A percentile compares a stretch with the other conserved stretches of the same genome.
Conservation (phyloP, 192 early-diverging fungal genomes). For the Kickxella alabastrina region DNA sequence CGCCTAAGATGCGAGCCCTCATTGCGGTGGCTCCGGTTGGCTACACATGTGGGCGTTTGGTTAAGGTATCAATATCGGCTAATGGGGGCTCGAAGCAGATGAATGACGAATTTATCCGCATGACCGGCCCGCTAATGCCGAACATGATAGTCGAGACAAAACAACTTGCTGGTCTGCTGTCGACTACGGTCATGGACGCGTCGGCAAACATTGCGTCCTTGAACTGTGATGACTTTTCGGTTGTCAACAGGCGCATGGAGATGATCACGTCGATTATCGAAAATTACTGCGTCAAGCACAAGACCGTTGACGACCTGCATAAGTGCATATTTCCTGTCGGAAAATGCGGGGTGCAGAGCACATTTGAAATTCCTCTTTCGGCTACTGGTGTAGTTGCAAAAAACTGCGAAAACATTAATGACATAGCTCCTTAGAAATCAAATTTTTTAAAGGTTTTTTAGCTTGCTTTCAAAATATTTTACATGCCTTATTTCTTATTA, state of each 20-base stretch:
- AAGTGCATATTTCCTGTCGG: conserved; percentile 39
- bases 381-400: too few relatives aligned
- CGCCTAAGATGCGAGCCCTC: conserved; percentile 13
- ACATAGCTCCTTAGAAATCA: too few relatives aligned
- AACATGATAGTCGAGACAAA: conserved; percentile 27
- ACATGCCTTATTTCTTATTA: too few relatives aligned
- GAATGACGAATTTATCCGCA: conserved; percentile 36
- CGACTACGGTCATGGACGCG: conserved; percentile 41
- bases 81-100: conserved; percentile 28
- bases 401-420: too few relatives aligned
- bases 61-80: conserved; percentile 32
- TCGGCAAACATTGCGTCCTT: conserved; percentile 47
- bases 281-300: conserved; percentile 12
- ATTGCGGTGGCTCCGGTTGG: conserved; percentile 34
- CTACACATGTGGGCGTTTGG: conserved; percentile 23
- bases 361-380: conserved; percentile 22
- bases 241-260: conserved; percentile 28
- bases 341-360: conserved; percentile 29
- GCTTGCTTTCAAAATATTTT: too few relatives aligned
- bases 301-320: conserved; percentile 19
- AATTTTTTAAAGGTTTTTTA: too few relatives aligned
- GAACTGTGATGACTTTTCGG: conserved; percentile 40
- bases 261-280: conserved; percentile 39
- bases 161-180: conserved; percentile 32
- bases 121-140: conserved; percentile 45